These are phyloP conservation scores for Neopestalotiopsis clavispora DNA, from an alignment of 2,329 filamentous ascomycete genomes.

Conservation along the genomic window DNA sequence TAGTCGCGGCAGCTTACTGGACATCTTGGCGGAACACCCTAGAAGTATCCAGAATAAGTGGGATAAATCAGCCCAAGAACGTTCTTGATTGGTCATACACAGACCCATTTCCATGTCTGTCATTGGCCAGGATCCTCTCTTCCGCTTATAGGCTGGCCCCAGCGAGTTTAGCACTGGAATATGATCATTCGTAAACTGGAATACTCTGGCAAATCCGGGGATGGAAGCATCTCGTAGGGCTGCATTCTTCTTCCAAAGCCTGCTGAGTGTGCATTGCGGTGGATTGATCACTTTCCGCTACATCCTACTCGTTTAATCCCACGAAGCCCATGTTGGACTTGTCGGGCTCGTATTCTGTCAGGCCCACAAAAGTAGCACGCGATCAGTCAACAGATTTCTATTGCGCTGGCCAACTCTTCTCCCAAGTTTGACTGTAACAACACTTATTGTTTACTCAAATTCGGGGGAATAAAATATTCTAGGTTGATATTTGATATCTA, in stretches of 20 bases:
- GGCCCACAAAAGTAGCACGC: not conserved
- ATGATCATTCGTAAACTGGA: not conserved
- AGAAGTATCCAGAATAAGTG: conserved; percentile 10
- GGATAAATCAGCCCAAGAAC: not conserved
- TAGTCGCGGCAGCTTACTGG: not conserved
- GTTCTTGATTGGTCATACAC: not conserved
- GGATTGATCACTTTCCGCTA: not conserved
- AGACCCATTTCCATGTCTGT: too few species aligned
- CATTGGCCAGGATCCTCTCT: not conserved
- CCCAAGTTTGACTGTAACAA: too few species aligned
- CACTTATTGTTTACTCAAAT: too few species aligned
- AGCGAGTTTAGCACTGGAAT: not conserved
- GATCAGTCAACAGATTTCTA: too few species aligned
- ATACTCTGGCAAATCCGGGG: not conserved
- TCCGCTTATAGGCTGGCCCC: not conserved
- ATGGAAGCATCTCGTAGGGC: not conserved
- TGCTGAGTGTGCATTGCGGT: not conserved
- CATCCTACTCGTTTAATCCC: not conserved
- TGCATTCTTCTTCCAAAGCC: not conserved
- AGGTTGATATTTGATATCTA: too few species aligned
- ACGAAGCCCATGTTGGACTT: not conserved
- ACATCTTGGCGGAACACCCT: not conserved
- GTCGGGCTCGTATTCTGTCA: not conserved
- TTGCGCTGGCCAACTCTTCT: too few species aligned
- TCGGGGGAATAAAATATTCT: too few species aligned